A percentile compares a stretch with the other conserved stretches of the same genome.
These are phyloP conservation scores for Diaporthe longicolla DNA, from an alignment of 2,329 filamentous ascomycete genomes.

Conservation along the genomic window DNA sequence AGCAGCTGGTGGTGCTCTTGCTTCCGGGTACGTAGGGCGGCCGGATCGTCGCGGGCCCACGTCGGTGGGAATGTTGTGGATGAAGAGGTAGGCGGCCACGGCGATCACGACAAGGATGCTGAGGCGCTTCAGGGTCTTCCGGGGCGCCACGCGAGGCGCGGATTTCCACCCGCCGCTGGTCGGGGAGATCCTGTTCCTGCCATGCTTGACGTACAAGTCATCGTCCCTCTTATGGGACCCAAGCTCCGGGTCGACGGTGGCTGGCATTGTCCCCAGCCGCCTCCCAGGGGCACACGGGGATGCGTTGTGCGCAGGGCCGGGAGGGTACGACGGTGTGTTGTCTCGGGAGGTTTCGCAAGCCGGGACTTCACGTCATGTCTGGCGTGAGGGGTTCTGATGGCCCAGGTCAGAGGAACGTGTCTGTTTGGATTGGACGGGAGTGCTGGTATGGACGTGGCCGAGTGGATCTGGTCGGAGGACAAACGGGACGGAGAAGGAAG, in stretches of 20 bases:
- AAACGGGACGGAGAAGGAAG: background rate
- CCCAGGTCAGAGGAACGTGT: background rate
- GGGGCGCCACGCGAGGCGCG: constrained; percentile 59
- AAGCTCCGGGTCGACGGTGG: constrained; percentile 66
- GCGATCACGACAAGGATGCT: constrained; percentile 61
- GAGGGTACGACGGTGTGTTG: constrained; percentile 20
- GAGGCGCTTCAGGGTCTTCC: constrained; percentile 69
- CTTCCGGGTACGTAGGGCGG: constrained; percentile 50
- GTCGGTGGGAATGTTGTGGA: constrained; percentile 72
- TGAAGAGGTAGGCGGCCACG: constrained; percentile 72
- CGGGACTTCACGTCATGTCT: constrained; percentile 28
- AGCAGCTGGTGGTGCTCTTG: constrained; percentile 6
- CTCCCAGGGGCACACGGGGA: constrained; percentile 8
- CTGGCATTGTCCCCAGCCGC: constrained; percentile 55
- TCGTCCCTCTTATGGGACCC: constrained; percentile 74
- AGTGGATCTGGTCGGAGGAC: background rate
- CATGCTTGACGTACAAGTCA: constrained; percentile 58
- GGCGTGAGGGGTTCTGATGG: constrained; percentile 4
- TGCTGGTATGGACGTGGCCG: constrained; percentile 1
- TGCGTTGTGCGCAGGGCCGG: constrained; percentile 6
- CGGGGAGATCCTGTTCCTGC: constrained; percentile 55
- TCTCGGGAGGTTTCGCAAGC: background rate
- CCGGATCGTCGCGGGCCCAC: constrained; percentile 56
- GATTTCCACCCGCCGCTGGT: constrained; percentile 45
- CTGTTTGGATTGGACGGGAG: background rate